These are phyloP conservation scores for Cyberlindnera euphorbiae DNA, from an alignment of 805 yeast species.

Conservation along the genomic window DNA sequence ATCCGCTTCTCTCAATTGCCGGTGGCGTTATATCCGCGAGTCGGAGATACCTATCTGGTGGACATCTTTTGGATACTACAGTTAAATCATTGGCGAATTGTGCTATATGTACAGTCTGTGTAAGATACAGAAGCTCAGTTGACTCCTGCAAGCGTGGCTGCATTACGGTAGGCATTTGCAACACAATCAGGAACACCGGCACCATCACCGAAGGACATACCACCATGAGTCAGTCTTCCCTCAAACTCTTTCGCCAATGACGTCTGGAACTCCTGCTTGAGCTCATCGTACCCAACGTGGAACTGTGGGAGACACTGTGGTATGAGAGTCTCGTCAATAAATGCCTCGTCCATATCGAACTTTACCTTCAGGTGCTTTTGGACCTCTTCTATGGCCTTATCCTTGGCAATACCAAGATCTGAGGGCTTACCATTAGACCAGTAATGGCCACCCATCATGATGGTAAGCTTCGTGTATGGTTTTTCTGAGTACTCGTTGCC, in stretches of 20 bases:
- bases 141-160: no score
- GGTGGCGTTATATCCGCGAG: neutral
- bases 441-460: slow-evolving; percentile 87
- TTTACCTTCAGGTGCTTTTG: slow-evolving; percentile 30
- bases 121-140: no score
- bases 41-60: neutral
- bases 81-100: no score
- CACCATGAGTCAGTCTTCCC: slow-evolving; percentile 55
- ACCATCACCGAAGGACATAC: slow-evolving; percentile 75
- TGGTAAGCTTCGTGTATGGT: slow-evolving; percentile 66
- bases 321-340: slow-evolving; percentile 34
- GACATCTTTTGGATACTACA: no score
- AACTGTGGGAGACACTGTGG: slow-evolving; percentile 74
- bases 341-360: slow-evolving; percentile 3
- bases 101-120: no score
- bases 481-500: slow-evolving; percentile 8
- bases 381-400: slow-evolving; percentile 28
- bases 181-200: slow-evolving; percentile 91
- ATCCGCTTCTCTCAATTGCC: neutral
- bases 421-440: slow-evolving; percentile 22
- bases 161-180: slow-evolving; percentile 55
- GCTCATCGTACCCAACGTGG: slow-evolving; percentile 58
- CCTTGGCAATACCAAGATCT: slow-evolving; percentile 21
- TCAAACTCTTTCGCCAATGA: slow-evolving; percentile 32
- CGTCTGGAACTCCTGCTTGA: slow-evolving; percentile 32